Percentiles rank a stretch among this genome's conserved stretches.
These are phyloP conservation scores for Solanum aculeatissimum DNA, from an alignment of 305 asterid species.

Conservation along the genomic window DNA sequence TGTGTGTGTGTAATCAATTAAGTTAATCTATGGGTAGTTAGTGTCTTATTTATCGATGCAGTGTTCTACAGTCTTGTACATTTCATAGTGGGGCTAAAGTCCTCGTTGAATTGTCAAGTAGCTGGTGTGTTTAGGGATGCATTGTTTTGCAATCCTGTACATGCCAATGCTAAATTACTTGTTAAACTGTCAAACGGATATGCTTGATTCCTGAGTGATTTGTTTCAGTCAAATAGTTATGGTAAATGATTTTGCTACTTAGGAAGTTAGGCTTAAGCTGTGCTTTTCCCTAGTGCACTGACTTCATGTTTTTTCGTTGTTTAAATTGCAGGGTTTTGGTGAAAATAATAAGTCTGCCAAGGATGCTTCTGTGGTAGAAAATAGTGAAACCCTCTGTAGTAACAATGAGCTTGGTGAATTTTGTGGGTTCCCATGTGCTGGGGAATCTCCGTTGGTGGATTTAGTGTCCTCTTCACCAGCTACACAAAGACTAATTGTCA, in stretches of 20 bases:
- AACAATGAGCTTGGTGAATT: constrained; percentile 10
- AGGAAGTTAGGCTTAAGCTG: neutral
- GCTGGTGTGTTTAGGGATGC: neutral
- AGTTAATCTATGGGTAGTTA: neutral
- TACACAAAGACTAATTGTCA: constrained; percentile 20
- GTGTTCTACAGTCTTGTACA: neutral
- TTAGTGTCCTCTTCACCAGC: constrained; percentile 33
- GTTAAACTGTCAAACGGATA: neutral
- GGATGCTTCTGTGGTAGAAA: constrained; percentile 2
- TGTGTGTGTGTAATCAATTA: neutral
- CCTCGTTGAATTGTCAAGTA: neutral
- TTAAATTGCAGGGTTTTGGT: constrained; percentile 3
- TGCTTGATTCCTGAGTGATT: neutral
- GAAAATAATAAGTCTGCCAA: constrained; percentile 4
- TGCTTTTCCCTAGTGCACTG: constrained; percentile 1
- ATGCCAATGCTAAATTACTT: neutral
- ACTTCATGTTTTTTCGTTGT: neutral
- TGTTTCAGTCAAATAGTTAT: neutral
- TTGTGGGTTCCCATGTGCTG: constrained; percentile 21
- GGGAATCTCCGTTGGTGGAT: constrained; percentile 25
- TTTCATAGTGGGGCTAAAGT: neutral
- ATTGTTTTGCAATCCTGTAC: neutral
- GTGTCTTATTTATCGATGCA: neutral
- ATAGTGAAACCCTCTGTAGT: neutral
- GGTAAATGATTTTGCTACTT: neutral